Base-by-base conservation (phyloP, 441 rosid genomes). In the Populus trichocarpa region DNA sequence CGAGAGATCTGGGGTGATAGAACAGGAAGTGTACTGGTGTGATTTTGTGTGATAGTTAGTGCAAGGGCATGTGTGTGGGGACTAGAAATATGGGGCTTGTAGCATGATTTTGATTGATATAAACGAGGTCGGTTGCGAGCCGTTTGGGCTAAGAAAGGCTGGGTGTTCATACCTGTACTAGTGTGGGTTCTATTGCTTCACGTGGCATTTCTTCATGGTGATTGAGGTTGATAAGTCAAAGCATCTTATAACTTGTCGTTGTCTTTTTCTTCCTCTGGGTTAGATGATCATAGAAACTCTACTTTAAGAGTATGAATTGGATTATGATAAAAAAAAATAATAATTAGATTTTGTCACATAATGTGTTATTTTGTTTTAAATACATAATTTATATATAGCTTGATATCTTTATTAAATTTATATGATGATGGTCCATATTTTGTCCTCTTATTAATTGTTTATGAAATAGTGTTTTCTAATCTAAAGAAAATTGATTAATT, bases 71-170 rank as follows among this genome's bases (percentile, higher is more conserved):
- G 84, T 70, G 70, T 50, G 69, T 69, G 72, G 65, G 79, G 40
- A 63, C 42, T 46, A 13, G 70, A 76, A 42, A 42, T 64, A 73
- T n/a, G 63, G 77, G 23, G 18, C 10, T 26, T 67, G 73, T 69
- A 28, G 72, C 65, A 18, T 12, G 74, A 75, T 26, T 64, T 26
- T 23, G 28, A 61, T 65, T 42, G 74, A 74, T 63, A 72, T 66
- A 76, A 82, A 86, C 89, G 88, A 85, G 90, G 88, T 86, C 87
- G 86, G 89, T 86, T 86, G 84, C 83, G 82, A 84, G 84, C 81
- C 90, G 89, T 86, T 53, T 64, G 83, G 85, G 63, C 72, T 79
- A 83, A 85, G 87, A 77, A 81, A 87, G 69, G 61, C 53, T 70
- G 67, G 77, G 40, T 12, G 53, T 16, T 33, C 20, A 30, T 32